Conservation (phyloP, 2,329 filamentous ascomycete genomes). For the Penicillium sumatraense region DNA sequence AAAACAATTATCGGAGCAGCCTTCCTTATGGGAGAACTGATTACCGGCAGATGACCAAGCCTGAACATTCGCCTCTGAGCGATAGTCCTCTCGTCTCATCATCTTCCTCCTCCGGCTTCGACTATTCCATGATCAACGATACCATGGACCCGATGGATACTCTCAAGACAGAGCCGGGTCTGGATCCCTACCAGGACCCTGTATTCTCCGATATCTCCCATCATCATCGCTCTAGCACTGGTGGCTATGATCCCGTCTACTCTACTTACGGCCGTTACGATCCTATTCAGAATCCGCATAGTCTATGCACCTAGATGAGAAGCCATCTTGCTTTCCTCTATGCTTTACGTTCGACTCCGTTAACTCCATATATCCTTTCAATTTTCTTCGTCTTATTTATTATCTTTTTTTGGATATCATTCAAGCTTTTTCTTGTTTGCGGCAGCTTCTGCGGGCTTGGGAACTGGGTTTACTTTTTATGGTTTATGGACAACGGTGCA, state of each 20-base stretch:
- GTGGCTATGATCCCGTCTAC: constrained; percentile 38
- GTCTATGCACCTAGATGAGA: constrained; percentile 37
- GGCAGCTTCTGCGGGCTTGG: constrained; percentile 19
- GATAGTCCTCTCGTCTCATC: constrained; percentile 46
- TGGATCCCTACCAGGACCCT: constrained; percentile 41
- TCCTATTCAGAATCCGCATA: constrained; percentile 37
- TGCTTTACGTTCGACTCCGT: background rate
- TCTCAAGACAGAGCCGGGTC: constrained; percentile 36
- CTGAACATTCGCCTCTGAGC: constrained; percentile 43
- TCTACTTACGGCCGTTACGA: constrained; percentile 41
- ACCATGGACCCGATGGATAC: constrained; percentile 46
- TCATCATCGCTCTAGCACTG: constrained; percentile 30
- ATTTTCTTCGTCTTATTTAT: background rate
- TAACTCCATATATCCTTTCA: constrained; percentile 3
- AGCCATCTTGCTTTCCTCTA: background rate
- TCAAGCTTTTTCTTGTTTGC: constrained; percentile 3
- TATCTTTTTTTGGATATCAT: constrained; percentile 9
- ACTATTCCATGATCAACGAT: constrained; percentile 43
- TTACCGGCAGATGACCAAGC: constrained; percentile 40
- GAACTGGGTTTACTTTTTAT: constrained; percentile 24
- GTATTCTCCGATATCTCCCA: constrained; percentile 29
- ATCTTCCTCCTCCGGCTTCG: constrained; percentile 44
- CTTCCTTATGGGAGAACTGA: constrained; percentile 39
- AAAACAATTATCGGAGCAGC: constrained; percentile 35
- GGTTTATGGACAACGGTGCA: constrained; percentile 38